Evolutionary conservation across 2,329 filamentous ascomycete species (phyloP).

Genomic region (Dactylellina haptotyla): DNA sequence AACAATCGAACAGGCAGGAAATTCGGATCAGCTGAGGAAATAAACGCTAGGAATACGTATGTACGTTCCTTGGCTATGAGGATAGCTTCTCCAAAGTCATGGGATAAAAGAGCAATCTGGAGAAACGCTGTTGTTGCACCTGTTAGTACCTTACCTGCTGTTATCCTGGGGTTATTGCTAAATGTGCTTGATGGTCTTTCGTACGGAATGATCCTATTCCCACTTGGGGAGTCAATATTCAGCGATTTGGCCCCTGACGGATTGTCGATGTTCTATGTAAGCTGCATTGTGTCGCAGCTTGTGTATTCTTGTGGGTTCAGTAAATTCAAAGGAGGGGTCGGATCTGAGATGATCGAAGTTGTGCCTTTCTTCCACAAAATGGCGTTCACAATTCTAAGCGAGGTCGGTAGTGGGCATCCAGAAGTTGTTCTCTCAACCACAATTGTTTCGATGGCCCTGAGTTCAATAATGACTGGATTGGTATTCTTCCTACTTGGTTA

Average conservation of each 20-base stretch:
- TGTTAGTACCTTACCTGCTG: constrained; percentile 79
- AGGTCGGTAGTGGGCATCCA: constrained; percentile 80
- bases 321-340: constrained; percentile 88
- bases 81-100: constrained; percentile 63
- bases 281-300: constrained; percentile 91
- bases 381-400: constrained; percentile 84
- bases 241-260: constrained; percentile 86
- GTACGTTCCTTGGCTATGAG: constrained; percentile 32
- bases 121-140: constrained; percentile 73
- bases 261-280: constrained; percentile 98
- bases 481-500: constrained; percentile 92
- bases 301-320: constrained; percentile 86
- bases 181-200: constrained; percentile 95
- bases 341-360: constrained; percentile 82
- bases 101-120: constrained; percentile 75
- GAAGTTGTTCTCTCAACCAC: constrained; percentile 92
- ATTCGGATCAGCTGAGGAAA: constrained; percentile 58
- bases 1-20: constrained; percentile 54
- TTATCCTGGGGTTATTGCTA: constrained; percentile 85
- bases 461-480: constrained; percentile 86
- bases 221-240: constrained; percentile 86
- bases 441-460: constrained; percentile 88
- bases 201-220: constrained; percentile 90
- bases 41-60: constrained; percentile 69
- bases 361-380: constrained; percentile 96